phyloP scores from a whole-genome alignment of 805 yeast species.

The Brettanomyces bruxellensis region DNA sequence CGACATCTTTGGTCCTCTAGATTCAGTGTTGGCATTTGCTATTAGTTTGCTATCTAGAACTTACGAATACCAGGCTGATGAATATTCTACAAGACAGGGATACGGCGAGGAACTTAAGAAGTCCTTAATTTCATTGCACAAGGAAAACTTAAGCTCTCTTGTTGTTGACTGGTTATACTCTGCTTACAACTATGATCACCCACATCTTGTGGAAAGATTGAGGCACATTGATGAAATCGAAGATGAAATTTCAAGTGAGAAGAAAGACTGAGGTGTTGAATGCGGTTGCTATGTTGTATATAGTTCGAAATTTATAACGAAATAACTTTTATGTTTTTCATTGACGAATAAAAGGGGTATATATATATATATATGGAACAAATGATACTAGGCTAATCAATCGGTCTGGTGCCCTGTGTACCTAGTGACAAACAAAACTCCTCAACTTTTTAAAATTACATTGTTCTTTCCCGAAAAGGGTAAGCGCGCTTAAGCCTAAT shows the following conservation, averaged over 20 bases:
- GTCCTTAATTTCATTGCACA: slow-evolving; percentile 67
- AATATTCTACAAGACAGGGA: slow-evolving; percentile 69
- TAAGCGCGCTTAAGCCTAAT: slow-evolving; percentile 8
- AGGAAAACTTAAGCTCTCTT: slow-evolving; percentile 76
- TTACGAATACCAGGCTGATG: slow-evolving; percentile 91
- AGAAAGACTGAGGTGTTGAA: slow-evolving; percentile 8
- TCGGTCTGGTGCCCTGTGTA: too few species aligned
- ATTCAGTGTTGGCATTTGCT: slow-evolving; percentile 54
- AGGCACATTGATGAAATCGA: slow-evolving; percentile 47
- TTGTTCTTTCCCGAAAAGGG: slow-evolving; percentile 4
- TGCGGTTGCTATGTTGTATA: too few species aligned
- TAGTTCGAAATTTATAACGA: too few species aligned
- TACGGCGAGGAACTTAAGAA: slow-evolving; percentile 57
- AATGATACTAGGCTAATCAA: too few species aligned
- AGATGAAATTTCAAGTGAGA: slow-evolving; percentile 10
- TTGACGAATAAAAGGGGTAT: not conserved
- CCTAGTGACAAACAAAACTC: too few species aligned
- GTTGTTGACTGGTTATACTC: slow-evolving; percentile 88
- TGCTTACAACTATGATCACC: slow-evolving; percentile 85
- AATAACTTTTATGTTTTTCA: too few species aligned
- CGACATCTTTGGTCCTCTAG: slow-evolving; percentile 73
- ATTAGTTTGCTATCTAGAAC: slow-evolving; percentile 70
- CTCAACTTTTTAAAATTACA: too few species aligned
- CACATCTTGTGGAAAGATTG: slow-evolving; percentile 84
- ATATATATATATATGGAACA: not conserved